These are phyloP conservation scores for Saccharomycopsis schoenii DNA, from an alignment of 805 yeast species.

Conservation along the genomic window DNA sequence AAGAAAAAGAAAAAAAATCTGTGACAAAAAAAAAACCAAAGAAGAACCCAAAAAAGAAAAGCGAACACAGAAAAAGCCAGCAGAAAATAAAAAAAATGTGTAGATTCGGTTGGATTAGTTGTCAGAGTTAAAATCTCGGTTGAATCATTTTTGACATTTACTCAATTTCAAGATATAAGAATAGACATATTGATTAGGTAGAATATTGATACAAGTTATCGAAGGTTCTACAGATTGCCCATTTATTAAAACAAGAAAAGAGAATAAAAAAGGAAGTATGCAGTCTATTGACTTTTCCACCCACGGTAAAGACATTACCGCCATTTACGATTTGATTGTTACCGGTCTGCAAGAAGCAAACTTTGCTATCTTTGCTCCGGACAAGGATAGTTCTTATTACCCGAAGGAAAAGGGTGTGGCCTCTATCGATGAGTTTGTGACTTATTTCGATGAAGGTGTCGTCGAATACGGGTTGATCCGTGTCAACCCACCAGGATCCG, in stretches of 20 bases:
- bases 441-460: slow-evolving; percentile 63
- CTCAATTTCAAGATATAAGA: too few relatives aligned
- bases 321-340: slow-evolving; percentile 68
- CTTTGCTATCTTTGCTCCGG: slow-evolving; percentile 79
- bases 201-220: neutral
- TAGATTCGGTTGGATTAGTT: neutral
- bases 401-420: slow-evolving; percentile 48
- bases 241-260: neutral
- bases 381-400: slow-evolving; percentile 36
- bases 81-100: neutral
- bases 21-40: neutral
- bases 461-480: slow-evolving; percentile 88
- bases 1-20: neutral
- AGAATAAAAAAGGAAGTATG: slow-evolving; percentile 1
- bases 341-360: slow-evolving; percentile 59
- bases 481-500: slow-evolving; percentile 85
- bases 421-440: slow-evolving; percentile 66
- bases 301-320: slow-evolving; percentile 66
- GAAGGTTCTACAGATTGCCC: neutral
- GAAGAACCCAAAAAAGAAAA: neutral
- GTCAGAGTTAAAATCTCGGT: neutral
- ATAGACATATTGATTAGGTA: neutral
- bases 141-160: neutral
- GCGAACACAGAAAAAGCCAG: neutral
- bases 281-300: slow-evolving; percentile 41